Conservation (phyloP, 208 protist species). For the Sergeia podlipaevii region DNA sequence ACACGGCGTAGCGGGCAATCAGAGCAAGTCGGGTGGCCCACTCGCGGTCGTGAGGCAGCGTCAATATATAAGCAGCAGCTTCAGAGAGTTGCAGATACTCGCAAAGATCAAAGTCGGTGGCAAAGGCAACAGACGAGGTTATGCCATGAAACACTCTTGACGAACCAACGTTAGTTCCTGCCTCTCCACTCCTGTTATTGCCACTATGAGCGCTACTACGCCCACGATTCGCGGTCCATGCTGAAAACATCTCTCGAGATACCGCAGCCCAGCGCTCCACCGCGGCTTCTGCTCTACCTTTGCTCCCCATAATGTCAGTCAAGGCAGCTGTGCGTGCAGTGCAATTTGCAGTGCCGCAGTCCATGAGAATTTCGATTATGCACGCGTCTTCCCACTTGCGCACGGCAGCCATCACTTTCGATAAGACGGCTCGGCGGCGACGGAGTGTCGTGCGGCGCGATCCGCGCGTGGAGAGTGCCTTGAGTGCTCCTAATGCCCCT, state of each 20-base stretch:
- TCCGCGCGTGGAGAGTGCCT: too few relatives aligned
- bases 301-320: too few relatives aligned
- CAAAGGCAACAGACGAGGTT: slow-evolving; percentile 23
- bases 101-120: slow-evolving; percentile 15
- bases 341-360: slow-evolving; percentile 10
- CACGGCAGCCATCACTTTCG: slow-evolving; percentile 19
- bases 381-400: slow-evolving; percentile 34
- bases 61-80: slow-evolving; percentile 16
- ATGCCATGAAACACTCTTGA: slow-evolving; percentile 17
- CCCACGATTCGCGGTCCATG: too few relatives aligned
- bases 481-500: too few relatives aligned
- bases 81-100: slow-evolving; percentile 24
- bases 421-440: slow-evolving; percentile 10
- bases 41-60: slow-evolving; percentile 13
- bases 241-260: too few relatives aligned
- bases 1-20: slow-evolving; percentile 32
- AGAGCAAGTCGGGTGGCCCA: slow-evolving; percentile 22
- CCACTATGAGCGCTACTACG: background rate
- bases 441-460: background rate
- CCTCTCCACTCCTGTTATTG: background rate
- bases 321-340: too few relatives aligned
- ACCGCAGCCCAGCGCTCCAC: background rate
- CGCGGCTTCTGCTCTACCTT: too few relatives aligned
- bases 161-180: background rate
- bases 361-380: slow-evolving; percentile 26